Base-by-base conservation (phyloP, 2,329 filamentous ascomycete genomes). In the Colletotrichum abscissum region DNA sequence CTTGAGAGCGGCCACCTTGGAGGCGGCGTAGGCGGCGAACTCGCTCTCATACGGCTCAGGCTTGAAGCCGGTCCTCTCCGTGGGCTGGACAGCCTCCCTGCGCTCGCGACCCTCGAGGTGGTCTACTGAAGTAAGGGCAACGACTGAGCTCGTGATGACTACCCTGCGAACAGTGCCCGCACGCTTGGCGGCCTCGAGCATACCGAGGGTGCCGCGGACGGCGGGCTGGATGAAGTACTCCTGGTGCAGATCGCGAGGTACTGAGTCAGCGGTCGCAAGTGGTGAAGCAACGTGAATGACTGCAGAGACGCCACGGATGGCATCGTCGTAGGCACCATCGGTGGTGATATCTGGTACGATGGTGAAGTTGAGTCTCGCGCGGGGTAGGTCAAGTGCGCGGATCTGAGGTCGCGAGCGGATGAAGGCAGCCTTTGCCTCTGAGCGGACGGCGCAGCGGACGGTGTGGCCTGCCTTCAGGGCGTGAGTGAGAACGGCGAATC, bases 201-300 rank as follows among this genome's bases (percentile, higher is more conserved):
- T 79, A 4, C 85, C 84, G 0, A 81, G 81, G 0, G 88, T 89
- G 11, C 88, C 88, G 19, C 86, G 84, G 58, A 91, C 84, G 7
- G 89, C 89, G 0, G 89, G 89, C 59, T 89, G 84, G 11, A 91
- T 82, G 28, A 91, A 83, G 56, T 88, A 86, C 22, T 81, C 11
- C 82, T 78, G 5, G 82, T 82, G 69, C 86, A 84, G 3, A 89
- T 87, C 59, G 92, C 87, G 62, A 91, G 90, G 79, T 91, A 89
- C 77, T 93, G 92, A 84, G 94, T 74, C 57, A 30, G 68, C 69
- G 1, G 72, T 78, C 60, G 79, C 76, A 9, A 76, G 60, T 69
- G 81, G 77, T 1, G 83, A 79, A 1, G 80, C 80, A 7, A 77
- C 52, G 73, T 81, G 80, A 42, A 84, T 77, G 55, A 87, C 79